These are phyloP conservation scores for Eleusine coracana DNA, from an alignment of 176 grass and related monocot genomes.

Conservation along the genomic window DNA sequence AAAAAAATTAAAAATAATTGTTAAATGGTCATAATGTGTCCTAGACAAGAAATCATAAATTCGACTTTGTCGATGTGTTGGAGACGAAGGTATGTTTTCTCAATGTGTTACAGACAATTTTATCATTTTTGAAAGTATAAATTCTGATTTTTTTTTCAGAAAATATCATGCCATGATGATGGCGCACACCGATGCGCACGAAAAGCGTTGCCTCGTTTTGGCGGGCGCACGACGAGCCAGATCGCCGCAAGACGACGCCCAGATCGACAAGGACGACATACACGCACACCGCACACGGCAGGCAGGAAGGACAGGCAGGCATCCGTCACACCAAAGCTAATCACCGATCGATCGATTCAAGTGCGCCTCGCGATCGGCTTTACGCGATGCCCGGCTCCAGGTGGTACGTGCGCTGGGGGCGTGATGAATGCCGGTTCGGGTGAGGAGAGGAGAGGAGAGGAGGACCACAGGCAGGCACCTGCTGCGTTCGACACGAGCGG, in stretches of 20 bases:
- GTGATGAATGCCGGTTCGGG: background rate
- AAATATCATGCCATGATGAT: background rate
- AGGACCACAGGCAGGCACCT: constrained; percentile 38
- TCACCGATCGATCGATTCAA: background rate
- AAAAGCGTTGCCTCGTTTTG: background rate
- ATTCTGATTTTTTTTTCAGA: too few relatives aligned
- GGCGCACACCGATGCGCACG: background rate
- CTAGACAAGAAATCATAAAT: too few relatives aligned
- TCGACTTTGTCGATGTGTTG: too few relatives aligned
- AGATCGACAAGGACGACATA: constrained; percentile 22
- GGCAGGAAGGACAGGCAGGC: background rate
- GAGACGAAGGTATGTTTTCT: too few relatives aligned
- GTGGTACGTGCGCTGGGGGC: background rate
- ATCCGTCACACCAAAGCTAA: constrained; percentile 8
- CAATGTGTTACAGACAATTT: too few relatives aligned
- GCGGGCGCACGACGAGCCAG: constrained; percentile 21
- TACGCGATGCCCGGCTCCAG: constrained; percentile 4
- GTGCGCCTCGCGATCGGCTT: background rate
- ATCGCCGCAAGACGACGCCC: constrained; percentile 35
- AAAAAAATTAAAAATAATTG: too few relatives aligned
- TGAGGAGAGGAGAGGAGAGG: background rate
- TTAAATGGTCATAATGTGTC: too few relatives aligned
- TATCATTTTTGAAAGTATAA: too few relatives aligned
- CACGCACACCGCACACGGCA: background rate
- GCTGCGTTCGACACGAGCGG: constrained; percentile 3